Base-by-base conservation (phyloP, 2,329 filamentous ascomycete species). In the Podosphaera leucotricha region DNA sequence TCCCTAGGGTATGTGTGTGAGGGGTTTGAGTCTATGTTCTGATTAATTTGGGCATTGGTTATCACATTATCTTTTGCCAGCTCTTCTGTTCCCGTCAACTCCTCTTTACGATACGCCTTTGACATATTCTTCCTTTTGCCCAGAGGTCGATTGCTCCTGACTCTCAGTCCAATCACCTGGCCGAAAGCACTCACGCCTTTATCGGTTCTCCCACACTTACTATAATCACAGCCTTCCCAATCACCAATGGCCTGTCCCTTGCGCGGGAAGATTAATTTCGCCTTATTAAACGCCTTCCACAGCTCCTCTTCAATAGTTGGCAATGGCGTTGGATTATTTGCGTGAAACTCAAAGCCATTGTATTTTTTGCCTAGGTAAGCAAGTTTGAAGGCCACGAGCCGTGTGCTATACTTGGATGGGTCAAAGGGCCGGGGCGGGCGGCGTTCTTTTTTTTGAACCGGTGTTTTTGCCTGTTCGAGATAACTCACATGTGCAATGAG, bases 181-280 rank as follows among this genome's bases (percentile, higher is more conserved):
- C 90, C 90, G 63, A 98, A 98, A 2, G 90, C 86, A 60, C 85
- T 94, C 30, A 98, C 90, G 11, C 90, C 90, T 44, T 76, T 70
- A 59, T 98, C 90, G 16, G 90, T 98, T 49, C 90, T 70, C 1
- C 90, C 90, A 56, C 87, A 94, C 61, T 98, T 98, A 30, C 81
- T 85, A 60, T 95, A 98, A 48, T 92, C 81, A 60, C 76, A 86
- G 6, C 77, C 77, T 28, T 81, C 75, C 70, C 84, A 93, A 59
- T 82, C 78, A 21, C 94, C 66, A 44, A 70, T 62, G 8, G 72
- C 66, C 16, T 64, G 61, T 46, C 62, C 59, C 38, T 59, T 54
- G 3, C 64, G 57, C 15, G 84, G 81, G 48, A 80, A 79, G 47
- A 98, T 92, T 48, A 98, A 66, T 44, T 80, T 73, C 4, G 80